A percentile compares a stretch with the other conserved stretches of the same genome.
These are phyloP conservation scores for Coniella lustricola DNA, from an alignment of 2,329 filamentous ascomycete genomes.

Conservation along the genomic window DNA sequence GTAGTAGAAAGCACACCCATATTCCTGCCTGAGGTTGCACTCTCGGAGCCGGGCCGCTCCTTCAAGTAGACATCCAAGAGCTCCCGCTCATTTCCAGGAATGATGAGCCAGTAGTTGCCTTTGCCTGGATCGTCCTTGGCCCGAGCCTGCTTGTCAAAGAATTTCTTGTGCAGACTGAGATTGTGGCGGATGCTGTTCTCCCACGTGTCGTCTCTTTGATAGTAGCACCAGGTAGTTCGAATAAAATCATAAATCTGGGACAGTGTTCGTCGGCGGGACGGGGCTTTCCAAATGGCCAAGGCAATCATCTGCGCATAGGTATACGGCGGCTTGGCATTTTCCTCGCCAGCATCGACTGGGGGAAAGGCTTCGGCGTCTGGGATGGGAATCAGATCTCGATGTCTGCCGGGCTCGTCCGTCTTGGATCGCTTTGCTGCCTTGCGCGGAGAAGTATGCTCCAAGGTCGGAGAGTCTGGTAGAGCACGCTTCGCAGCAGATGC, in stretches of 20 bases:
- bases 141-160: slow-evolving; percentile 80
- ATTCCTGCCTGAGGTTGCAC: slow-evolving; percentile 38
- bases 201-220: slow-evolving; percentile 80
- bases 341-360: slow-evolving; percentile 58
- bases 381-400: slow-evolving; percentile 29
- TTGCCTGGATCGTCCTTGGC: slow-evolving; percentile 97
- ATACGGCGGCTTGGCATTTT: slow-evolving; percentile 80
- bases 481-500: slow-evolving; percentile 9
- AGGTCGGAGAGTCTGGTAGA: slow-evolving; percentile 12
- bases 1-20: slow-evolving; percentile 48
- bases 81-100: slow-evolving; percentile 71
- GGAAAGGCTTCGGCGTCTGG: slow-evolving; percentile 77
- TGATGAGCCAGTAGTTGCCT: slow-evolving; percentile 94
- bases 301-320: slow-evolving; percentile 94
- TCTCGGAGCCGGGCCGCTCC: slow-evolving; percentile 53
- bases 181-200: slow-evolving; percentile 99
- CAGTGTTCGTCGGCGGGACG: slow-evolving; percentile 75
- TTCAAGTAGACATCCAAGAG: slow-evolving; percentile 63
- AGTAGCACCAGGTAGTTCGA: slow-evolving; percentile 87
- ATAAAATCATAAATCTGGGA: slow-evolving; percentile 99
- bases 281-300: slow-evolving; percentile 89
- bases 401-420: slow-evolving; percentile 14
- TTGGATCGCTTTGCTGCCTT: slow-evolving; percentile 15
- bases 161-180: slow-evolving; percentile 91
- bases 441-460: slow-evolving; percentile 13